Evolutionary conservation across 2,329 filamentous ascomycete species (phyloP).

Genomic region (Rutstroemia sydowiana): DNA sequence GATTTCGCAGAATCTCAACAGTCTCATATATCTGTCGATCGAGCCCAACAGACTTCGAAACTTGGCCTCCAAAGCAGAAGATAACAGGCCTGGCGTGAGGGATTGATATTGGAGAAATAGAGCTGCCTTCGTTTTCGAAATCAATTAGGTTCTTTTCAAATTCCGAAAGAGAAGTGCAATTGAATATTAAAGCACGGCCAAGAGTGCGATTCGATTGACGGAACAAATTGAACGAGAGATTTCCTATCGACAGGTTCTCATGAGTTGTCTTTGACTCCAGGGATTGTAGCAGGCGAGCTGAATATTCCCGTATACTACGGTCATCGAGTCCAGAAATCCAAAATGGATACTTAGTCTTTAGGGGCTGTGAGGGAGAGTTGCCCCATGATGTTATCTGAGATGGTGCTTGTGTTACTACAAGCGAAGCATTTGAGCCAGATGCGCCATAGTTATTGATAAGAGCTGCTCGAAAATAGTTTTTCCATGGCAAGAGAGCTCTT

Average conservation of each 20-base stretch:
- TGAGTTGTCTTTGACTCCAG: conserved; percentile 8
- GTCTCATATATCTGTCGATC: conserved; percentile 1
- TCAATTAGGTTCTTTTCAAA: conserved; percentile 19
- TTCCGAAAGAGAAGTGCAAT: conserved; percentile 22
- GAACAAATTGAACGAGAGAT: conserved; percentile 30
- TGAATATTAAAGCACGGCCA: conserved; percentile 21
- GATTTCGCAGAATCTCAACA: conserved; percentile 5
- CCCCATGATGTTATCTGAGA: neutral
- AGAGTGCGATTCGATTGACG: conserved; percentile 28
- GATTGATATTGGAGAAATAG: neutral
- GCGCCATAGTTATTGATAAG: conserved; percentile 24
- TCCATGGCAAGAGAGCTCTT: neutral
- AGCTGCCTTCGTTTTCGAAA: neutral
- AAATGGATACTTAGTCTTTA: neutral
- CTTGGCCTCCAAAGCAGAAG: conserved; percentile 29
- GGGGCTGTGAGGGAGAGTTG: neutral
- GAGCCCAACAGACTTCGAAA: conserved; percentile 9
- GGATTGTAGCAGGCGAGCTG: too few species aligned
- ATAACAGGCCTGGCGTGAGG: conserved; percentile 14
- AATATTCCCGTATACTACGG: conserved; percentile 17
- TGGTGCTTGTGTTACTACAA: conserved; percentile 7
- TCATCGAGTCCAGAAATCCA: conserved; percentile 19
- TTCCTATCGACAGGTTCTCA: conserved; percentile 15
- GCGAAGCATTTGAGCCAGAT: conserved; percentile 17
- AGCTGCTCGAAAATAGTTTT: conserved; percentile 1